Base-by-base conservation (phyloP, 2,329 filamentous ascomycete genomes). In the Pseudogymnoascus sp. region DNA sequence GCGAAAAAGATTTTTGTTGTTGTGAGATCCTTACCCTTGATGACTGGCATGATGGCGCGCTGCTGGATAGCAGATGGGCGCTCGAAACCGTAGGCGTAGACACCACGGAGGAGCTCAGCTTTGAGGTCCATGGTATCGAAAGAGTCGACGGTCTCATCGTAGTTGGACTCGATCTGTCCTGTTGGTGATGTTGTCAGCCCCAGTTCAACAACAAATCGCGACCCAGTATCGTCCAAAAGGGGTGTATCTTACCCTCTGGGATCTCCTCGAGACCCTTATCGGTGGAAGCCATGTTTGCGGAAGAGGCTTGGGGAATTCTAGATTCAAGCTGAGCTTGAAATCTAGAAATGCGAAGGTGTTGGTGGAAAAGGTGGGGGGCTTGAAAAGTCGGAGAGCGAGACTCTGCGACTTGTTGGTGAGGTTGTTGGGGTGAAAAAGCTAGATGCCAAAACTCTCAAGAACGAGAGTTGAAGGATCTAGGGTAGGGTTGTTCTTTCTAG, bases 131-230 rank as follows among this genome's bases (percentile, higher is more conserved):
- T 99, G 74, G 93, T 86, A 82, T 99, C 95, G 82, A 99, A 99
- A 67, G 92, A 96, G 82, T 99, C 96, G 81, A 95, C 93, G 75
- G 93, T 93, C 87, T 97, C 93, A 86, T 99, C 95, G 84, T 97
- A 99, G 91, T 99, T 99, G 78, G 93, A 96, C 87, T 99, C 96
- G 86, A 99, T 99, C 84, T 96, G 92, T 81, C 89, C 93, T 96
- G 78, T 74, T 37, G 31, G 40, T 60, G 61, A 65, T 66, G 62
- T 65, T 34, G 64, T 70, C 63, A 73, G 70, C 66, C 46, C 61
- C 34, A 50, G 36, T 31, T 28, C 60, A 42, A 3, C 25, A 5
- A 53, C 7, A 31, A 16, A 40, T 36, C 60, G 38, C 60, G 21
- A 25, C 2, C 25, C 5, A 34, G 21, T 23, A 28, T 63, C 56